Evolutionary conservation across 192 early-diverging fungal genomes (phyloP).

Genomic region (Backusella tarrabulga): DNA sequence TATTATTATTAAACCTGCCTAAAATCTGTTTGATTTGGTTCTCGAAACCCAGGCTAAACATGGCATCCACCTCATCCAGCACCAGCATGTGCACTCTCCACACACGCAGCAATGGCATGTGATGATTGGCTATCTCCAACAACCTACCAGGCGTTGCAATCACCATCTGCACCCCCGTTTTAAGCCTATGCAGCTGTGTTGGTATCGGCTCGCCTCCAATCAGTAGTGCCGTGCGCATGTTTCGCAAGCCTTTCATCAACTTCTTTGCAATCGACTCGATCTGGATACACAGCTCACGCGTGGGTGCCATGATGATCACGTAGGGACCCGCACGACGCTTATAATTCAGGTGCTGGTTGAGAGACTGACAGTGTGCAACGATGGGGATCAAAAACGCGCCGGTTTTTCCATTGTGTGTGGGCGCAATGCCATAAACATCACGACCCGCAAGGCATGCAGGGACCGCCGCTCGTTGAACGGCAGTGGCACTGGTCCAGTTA

Average conservation of each 20-base stretch:
- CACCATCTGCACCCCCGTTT: constrained; percentile 52
- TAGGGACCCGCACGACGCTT: constrained; percentile 33
- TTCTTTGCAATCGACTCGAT: constrained; percentile 44
- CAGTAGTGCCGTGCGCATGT: constrained; percentile 54
- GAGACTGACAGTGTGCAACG: constrained; percentile 33
- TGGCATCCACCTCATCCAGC: constrained; percentile 56
- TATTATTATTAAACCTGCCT: constrained; percentile 28
- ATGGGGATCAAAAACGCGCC: constrained; percentile 49
- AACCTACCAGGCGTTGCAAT: constrained; percentile 60
- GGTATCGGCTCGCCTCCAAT: constrained; percentile 55
- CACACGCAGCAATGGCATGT: constrained; percentile 30
- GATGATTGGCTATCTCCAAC: constrained; percentile 41
- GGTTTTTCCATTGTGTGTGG: constrained; percentile 55
- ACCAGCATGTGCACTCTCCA: constrained; percentile 48
- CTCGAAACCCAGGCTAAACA: constrained; percentile 56
- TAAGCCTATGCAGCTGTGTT: constrained; percentile 50
- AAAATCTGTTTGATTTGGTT: constrained; percentile 48
- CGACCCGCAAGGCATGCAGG: constrained; percentile 47
- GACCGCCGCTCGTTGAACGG: constrained; percentile 62
- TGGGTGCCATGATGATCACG: constrained; percentile 49
- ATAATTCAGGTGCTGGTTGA: constrained; percentile 23
- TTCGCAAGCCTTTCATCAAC: constrained; percentile 37
- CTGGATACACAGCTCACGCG: constrained; percentile 52
- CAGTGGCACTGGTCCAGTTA: constrained; percentile 44
- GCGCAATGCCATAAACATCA: constrained; percentile 49